Conservation (phyloP, 177 flowering plant genomes). For the Vitis hybrid region DNA sequence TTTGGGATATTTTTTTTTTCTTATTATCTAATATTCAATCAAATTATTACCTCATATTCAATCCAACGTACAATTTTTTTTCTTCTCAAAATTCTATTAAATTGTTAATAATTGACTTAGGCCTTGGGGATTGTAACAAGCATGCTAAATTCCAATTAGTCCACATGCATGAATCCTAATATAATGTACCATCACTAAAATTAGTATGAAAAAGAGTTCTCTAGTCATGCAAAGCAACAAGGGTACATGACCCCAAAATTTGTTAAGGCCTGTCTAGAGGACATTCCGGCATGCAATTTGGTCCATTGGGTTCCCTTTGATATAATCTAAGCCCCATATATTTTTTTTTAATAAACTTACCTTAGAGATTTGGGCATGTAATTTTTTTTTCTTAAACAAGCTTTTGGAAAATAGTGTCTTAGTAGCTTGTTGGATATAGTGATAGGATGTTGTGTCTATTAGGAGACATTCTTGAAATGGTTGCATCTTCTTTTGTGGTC, state of each 20-base stretch:
- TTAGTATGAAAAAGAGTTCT: background rate
- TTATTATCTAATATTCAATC: background rate
- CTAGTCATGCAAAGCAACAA: background rate
- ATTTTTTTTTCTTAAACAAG: background rate
- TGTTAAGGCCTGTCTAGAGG: background rate
- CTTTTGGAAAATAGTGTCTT: background rate
- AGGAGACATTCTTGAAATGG: conserved; percentile 15
- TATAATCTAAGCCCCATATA: background rate
- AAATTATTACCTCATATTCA: too few species aligned
- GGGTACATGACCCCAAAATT: background rate
- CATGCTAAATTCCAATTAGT: background rate
- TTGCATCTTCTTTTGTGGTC: background rate
- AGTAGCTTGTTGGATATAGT: background rate
- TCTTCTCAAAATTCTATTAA: too few species aligned
- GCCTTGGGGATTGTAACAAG: background rate
- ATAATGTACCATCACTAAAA: background rate
- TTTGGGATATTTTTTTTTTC: background rate
- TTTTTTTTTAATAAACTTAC: background rate
- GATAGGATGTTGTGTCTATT: background rate
- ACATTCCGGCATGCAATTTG: background rate
- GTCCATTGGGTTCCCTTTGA: background rate
- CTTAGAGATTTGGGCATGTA: background rate
- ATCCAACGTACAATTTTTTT: too few species aligned
- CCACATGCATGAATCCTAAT: background rate
- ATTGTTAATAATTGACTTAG: background rate